Conservation (phyloP, 2,329 filamentous ascomycete species). For the Hypoxylon sp. region DNA sequence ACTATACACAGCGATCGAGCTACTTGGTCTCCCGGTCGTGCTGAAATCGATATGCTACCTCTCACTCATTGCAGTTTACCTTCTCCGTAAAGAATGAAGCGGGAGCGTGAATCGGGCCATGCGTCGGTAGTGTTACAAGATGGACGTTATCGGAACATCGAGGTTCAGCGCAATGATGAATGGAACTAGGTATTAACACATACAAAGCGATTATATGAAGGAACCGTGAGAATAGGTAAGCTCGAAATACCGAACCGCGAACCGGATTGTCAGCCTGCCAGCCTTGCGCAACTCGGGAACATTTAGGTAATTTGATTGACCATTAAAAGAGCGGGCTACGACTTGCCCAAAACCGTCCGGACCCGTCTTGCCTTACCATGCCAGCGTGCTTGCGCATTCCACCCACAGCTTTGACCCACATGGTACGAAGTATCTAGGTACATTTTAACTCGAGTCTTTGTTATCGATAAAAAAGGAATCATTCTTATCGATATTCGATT, state of each 20-base stretch:
- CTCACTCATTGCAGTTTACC: conserved; percentile 42
- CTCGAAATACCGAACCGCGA: conserved; percentile 19
- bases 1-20: conserved; percentile 34
- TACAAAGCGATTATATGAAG: background rate
- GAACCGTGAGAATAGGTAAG: conserved; percentile 14
- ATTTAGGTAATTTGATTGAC: conserved; percentile 38
- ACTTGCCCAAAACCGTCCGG: conserved; percentile 29
- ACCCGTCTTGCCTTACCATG: conserved; percentile 29
- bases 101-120: conserved; percentile 34
- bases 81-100: conserved; percentile 21
- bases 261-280: conserved; percentile 32
- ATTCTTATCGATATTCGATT: conserved; percentile 15
- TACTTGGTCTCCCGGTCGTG: conserved; percentile 28
- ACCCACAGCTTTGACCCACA: background rate
- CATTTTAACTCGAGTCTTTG: background rate
- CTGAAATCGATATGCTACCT: conserved; percentile 36
- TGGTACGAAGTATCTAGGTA: conserved; percentile 13
- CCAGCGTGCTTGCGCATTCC: background rate
- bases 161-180: background rate
- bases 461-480: conserved; percentile 13
- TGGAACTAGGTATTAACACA: background rate
- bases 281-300: conserved; percentile 41
- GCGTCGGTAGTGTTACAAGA: conserved; percentile 9
- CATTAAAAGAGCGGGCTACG: conserved; percentile 15
- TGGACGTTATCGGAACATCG: background rate